Conservation (phyloP, 1,139 yeast species). For the Yamadazyma dushanensis region DNA sequence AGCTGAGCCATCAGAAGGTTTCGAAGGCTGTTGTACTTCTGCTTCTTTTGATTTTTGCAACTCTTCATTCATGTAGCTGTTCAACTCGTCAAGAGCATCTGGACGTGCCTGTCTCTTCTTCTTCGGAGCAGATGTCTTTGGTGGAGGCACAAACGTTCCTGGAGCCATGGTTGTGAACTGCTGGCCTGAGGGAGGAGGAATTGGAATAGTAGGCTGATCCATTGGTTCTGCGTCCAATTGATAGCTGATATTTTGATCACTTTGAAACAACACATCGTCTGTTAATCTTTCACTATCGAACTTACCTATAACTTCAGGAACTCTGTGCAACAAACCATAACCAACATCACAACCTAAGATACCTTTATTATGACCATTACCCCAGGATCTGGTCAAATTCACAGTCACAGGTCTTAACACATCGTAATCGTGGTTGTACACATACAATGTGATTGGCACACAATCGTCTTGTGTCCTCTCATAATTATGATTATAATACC, state of each 20-base stretch:
- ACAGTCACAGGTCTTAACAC: slow-evolving; percentile 85
- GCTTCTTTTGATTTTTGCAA: slow-evolving; percentile 41
- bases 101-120: slow-evolving; percentile 32
- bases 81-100: slow-evolving; percentile 28
- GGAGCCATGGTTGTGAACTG: slow-evolving; percentile 9
- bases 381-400: slow-evolving; percentile 45
- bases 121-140: slow-evolving; percentile 20
- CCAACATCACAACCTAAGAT: slow-evolving; percentile 94
- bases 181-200: slow-evolving; percentile 14
- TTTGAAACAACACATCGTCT: slow-evolving; percentile 43
- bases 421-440: slow-evolving; percentile 86
- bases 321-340: slow-evolving; percentile 81
- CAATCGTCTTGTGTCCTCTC: slow-evolving; percentile 30
- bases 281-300: slow-evolving; percentile 32
- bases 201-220: slow-evolving; percentile 14
- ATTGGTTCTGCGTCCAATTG: slow-evolving; percentile 14
- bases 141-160: slow-evolving; percentile 18
- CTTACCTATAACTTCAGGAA: slow-evolving; percentile 69
- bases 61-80: slow-evolving; percentile 48
- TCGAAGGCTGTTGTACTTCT: slow-evolving; percentile 22
- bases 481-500: slow-evolving; percentile 55
- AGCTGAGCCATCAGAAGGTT: slow-evolving; percentile 11
- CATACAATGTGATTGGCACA: slow-evolving; percentile 60
- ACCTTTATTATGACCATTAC: slow-evolving; percentile 61
- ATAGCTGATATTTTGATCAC: slow-evolving; percentile 19